A percentile compares a stretch with the other conserved stretches of the same genome.
Evolutionary conservation across 805 yeast species (phyloP).

Genomic region (Candida multigemmis): DNA sequence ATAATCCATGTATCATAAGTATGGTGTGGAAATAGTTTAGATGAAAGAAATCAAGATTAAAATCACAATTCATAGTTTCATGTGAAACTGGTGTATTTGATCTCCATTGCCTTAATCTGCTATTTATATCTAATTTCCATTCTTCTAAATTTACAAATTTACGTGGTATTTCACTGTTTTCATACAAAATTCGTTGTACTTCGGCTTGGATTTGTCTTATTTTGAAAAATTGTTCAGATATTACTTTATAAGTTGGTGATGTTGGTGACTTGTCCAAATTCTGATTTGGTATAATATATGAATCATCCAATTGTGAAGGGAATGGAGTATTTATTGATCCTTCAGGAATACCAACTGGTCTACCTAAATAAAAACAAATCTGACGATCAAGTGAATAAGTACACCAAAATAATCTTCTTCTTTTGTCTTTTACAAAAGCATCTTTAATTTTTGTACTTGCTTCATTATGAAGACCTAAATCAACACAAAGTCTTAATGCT

Average conservation of each 20-base stretch:
- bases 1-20: constrained; percentile 64
- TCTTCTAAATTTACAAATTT: constrained; percentile 40
- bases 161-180: constrained; percentile 63
- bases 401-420: constrained; percentile 83
- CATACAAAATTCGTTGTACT: constrained; percentile 64
- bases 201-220: constrained; percentile 72
- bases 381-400: constrained; percentile 81
- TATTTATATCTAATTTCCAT: constrained; percentile 54
- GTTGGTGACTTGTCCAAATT: constrained; percentile 27
- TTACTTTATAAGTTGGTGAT: constrained; percentile 55
- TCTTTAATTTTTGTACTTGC: constrained; percentile 23
- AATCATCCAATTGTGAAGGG: constrained; percentile 71
- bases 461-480: constrained; percentile 77
- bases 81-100: constrained; percentile 44
- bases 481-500: constrained; percentile 72
- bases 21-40: constrained; percentile 73
- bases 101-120: constrained; percentile 57
- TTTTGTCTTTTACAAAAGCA: constrained; percentile 53
- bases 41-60: constrained; percentile 59
- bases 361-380: constrained; percentile 74
- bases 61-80: constrained; percentile 61
- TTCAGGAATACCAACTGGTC: constrained; percentile 87
- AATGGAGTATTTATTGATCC: constrained; percentile 62
- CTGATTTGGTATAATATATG: constrained; percentile 36
- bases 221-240: constrained; percentile 58